phyloP scores from a whole-genome alignment of 768 basidiomycete species.

The Tulasnella sp. region DNA sequence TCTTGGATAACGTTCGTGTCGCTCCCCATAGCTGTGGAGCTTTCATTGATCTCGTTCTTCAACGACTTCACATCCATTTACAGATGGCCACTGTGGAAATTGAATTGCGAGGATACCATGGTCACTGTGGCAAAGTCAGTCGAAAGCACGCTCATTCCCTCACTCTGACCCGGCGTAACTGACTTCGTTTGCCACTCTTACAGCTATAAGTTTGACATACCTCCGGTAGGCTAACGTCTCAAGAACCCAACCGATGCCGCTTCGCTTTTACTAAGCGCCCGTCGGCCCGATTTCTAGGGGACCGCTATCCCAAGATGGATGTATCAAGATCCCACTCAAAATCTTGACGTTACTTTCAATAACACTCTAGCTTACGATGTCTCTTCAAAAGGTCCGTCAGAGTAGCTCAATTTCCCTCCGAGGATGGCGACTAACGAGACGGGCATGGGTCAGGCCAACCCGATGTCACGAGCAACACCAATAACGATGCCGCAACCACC shows the following conservation, averaged over 20 bases:
- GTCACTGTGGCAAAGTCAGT: neutral
- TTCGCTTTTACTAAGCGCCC: neutral
- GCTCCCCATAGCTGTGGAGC: neutral
- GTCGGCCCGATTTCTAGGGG: neutral
- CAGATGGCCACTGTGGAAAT: slow-evolving; percentile 4
- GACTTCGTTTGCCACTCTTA: neutral
- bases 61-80: too few species aligned
- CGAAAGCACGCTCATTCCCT: neutral
- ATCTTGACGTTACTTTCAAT: neutral
- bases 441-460: neutral
- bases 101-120: neutral
- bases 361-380: neutral
- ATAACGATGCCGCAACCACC: neutral
- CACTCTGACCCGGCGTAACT: neutral
- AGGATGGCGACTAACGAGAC: neutral
- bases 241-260: neutral
- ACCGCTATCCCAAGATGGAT: slow-evolving; percentile 3
- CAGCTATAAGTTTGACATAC: neutral
- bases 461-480: neutral
- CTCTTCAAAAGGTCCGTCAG: neutral
- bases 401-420: neutral
- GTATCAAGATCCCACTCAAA: slow-evolving; percentile 7
- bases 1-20: neutral
- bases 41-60: neutral
- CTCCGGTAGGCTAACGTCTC: neutral